These are phyloP conservation scores for Sarcodon aspratus DNA, from an alignment of 768 basidiomycete species.

Conservation along the genomic window DNA sequence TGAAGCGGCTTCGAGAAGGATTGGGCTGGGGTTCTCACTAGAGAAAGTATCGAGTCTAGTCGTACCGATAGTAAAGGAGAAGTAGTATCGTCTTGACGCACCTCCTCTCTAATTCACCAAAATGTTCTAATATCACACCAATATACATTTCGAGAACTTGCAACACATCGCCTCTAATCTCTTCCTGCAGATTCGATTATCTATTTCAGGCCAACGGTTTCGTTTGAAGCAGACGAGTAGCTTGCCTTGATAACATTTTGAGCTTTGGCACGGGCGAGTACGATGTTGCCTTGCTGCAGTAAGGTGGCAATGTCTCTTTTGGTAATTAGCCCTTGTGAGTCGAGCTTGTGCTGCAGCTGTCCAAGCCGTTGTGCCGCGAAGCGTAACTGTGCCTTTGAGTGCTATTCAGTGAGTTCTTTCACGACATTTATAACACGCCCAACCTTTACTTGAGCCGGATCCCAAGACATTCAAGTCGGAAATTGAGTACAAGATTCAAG, in stretches of 20 bases:
- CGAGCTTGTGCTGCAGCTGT: slow-evolving; percentile 59
- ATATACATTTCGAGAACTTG: too few species aligned
- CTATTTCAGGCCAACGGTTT: too few species aligned
- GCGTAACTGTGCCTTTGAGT: slow-evolving; percentile 44
- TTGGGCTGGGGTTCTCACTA: slow-evolving; percentile 35
- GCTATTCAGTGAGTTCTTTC: slow-evolving; percentile 1
- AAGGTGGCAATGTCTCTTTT: slow-evolving; percentile 59
- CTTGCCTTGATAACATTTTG: slow-evolving; percentile 40
- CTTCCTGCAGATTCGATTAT: too few species aligned
- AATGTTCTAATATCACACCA: slow-evolving; percentile 47
- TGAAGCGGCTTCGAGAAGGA: slow-evolving; percentile 56
- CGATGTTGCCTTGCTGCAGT: slow-evolving; percentile 48
- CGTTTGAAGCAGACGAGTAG: too few species aligned
- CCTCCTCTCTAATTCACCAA: slow-evolving; percentile 43
- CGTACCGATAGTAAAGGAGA: too few species aligned
- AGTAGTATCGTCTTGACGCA: slow-evolving; percentile 15
- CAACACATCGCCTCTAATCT: too few species aligned
- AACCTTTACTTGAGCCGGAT: neutral
- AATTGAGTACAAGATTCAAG: too few species aligned
- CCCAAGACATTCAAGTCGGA: neutral
- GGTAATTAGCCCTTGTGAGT: slow-evolving; percentile 49
- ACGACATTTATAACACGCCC: slow-evolving; percentile 1
- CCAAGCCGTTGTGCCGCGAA: slow-evolving; percentile 53
- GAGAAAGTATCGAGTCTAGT: too few species aligned
- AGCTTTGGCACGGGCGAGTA: slow-evolving; percentile 61